phyloP scores from a whole-genome alignment of 805 yeast genomes.

The Priceomyces medius region DNA sequence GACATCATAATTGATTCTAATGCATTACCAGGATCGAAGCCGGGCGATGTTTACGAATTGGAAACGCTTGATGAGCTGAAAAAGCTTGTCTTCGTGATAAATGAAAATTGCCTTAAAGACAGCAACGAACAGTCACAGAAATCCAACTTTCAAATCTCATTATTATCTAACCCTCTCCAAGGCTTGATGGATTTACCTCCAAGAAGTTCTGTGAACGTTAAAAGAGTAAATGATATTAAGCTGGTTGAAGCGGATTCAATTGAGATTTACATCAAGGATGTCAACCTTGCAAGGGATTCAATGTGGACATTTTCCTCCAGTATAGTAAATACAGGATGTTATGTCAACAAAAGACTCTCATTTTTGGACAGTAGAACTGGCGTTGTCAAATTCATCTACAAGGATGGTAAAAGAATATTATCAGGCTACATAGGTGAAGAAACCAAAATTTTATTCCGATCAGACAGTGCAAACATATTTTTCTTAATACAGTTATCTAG shows the following conservation, averaged over 20 bases:
- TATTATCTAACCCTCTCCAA: constrained; percentile 60
- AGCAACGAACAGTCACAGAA: constrained; percentile 13
- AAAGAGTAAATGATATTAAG: constrained; percentile 38
- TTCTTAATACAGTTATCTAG: constrained; percentile 85
- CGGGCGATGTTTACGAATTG: constrained; percentile 78
- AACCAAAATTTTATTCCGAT: constrained; percentile 82
- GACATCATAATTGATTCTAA: constrained; percentile 63
- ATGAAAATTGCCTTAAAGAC: constrained; percentile 3
- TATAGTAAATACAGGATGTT: constrained; percentile 62
- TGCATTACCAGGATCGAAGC: constrained; percentile 58
- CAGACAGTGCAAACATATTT: constrained; percentile 83
- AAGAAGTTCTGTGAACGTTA: constrained; percentile 62
- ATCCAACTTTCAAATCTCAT: constrained; percentile 47
- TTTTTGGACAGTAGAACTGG: constrained; percentile 65
- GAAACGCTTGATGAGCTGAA: constrained; percentile 40
- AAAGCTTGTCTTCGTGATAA: constrained; percentile 6
- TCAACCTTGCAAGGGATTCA: constrained; percentile 81
- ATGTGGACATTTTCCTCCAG: constrained; percentile 82
- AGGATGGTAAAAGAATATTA: constrained; percentile 64
- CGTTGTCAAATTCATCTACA: constrained; percentile 59
- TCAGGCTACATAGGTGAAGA: constrained; percentile 74
- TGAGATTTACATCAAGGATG: constrained; percentile 78
- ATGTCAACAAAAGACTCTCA: constrained; percentile 60
- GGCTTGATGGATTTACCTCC: constrained; percentile 62
- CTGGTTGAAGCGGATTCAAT: constrained; percentile 75